Conservation (phyloP, 768 basidiomycete genomes). For the Serendipita vermifera region DNA sequence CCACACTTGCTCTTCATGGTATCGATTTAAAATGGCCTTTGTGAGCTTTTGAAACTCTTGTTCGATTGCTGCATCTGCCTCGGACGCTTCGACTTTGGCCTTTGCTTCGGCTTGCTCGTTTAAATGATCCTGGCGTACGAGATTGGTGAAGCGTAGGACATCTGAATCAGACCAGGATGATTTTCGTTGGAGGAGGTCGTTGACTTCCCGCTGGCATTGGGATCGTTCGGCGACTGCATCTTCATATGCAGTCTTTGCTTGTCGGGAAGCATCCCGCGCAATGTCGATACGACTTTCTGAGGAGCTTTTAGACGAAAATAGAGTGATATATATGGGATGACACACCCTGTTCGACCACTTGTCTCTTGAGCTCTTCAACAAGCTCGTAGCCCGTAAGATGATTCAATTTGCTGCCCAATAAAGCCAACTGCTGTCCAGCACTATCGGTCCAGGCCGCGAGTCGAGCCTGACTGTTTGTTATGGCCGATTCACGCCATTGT, state of each 20-base stretch:
- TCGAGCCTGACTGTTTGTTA: neutral
- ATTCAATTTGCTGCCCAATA: slow-evolving; percentile 69
- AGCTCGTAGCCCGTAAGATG: slow-evolving; percentile 83
- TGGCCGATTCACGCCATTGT: neutral
- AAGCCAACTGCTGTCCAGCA: slow-evolving; percentile 37
- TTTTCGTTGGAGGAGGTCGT: slow-evolving; percentile 89
- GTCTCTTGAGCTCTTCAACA: slow-evolving; percentile 68
- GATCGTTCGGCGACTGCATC: slow-evolving; percentile 68
- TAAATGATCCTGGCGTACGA: slow-evolving; percentile 82
- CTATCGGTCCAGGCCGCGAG: neutral
- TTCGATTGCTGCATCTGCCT: slow-evolving; percentile 71
- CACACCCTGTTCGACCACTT: slow-evolving; percentile 72
- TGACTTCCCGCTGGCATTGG: slow-evolving; percentile 86
- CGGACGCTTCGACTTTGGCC: slow-evolving; percentile 52
- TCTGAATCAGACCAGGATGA: slow-evolving; percentile 84
- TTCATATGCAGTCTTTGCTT: slow-evolving; percentile 66
- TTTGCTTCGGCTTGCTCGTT: slow-evolving; percentile 66
- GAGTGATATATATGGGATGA: slow-evolving; percentile 13
- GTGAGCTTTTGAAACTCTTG: slow-evolving; percentile 77
- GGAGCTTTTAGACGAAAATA: slow-evolving; percentile 11
- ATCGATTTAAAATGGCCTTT: slow-evolving; percentile 69
- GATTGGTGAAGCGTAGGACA: slow-evolving; percentile 72
- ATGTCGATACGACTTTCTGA: slow-evolving; percentile 62
- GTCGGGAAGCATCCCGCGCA: slow-evolving; percentile 51
- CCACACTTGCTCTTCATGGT: slow-evolving; percentile 99